Base-by-base conservation (phyloP, 2,329 filamentous ascomycete species). In the Chalaropsis ovoidea region DNA sequence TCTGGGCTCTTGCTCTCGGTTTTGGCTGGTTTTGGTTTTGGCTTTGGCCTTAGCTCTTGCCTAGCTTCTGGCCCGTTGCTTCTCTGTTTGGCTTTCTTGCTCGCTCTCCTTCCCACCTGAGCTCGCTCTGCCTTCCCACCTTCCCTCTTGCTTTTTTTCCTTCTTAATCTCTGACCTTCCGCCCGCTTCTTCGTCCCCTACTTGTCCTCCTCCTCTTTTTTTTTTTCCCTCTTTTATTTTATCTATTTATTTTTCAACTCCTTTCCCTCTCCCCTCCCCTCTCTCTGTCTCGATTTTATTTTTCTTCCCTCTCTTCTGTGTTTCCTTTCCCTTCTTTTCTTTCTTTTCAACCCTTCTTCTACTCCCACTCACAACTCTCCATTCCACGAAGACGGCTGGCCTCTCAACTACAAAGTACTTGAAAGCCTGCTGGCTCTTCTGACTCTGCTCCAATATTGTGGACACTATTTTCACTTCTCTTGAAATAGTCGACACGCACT, bases 181-280 rank as follows among this genome's bases (percentile, higher is more conserved):
- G 61, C 42, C 61, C 61, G 31, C 42, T 49, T 49, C 61, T 35
- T 58, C 54, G 31, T 35, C 31, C 24, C 47, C 47, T 52, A 52
- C 47, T 52, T 52, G 47, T 35, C 54, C 54, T 58, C 31, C 54
- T 58, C 54, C 35, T 10, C 35, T 39, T 10, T 39, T 39, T n/a
- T 47, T 47, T n/a, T 47, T 47, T n/a, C n/a, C 43, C n/a, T 47
- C 43, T 47, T 70, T 70, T 70, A 67, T 67, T 70, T 70, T 72
- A 71, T 68, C 71, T 73, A 72, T 71, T 73, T 74, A 71, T 72
- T 69, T 70, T 70, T 70, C 70, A 70, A 70, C 45, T 56, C 42
- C 27, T 43, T 52, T 61, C 42, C 47, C 10, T 41, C 56, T 22
- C 27, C 13, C n/a, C 42, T 52, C 39, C 19, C 27, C 56, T 45